Evolutionary conservation across 2,329 filamentous ascomycete genomes (phyloP), one percentile per base, ranked within the genome.

Genomic region (Phialocephala sp.): DNA sequence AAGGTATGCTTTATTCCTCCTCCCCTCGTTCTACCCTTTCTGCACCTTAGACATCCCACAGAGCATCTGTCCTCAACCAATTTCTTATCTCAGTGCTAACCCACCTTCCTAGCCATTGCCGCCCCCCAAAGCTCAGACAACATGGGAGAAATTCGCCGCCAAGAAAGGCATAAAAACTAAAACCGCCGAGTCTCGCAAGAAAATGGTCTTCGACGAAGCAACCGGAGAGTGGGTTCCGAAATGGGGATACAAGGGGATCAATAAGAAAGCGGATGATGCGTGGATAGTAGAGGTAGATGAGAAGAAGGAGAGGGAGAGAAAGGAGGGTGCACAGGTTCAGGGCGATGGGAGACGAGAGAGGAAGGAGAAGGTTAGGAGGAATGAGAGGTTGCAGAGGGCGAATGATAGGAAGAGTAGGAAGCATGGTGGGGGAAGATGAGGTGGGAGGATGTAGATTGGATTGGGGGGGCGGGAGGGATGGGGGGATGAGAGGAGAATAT

Each of bases 161-260:
- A 97, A 97, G 87, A 97, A 97, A 85, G 95, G 95, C 63, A 98
- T 99, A 81, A 92, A 91, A 82, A 88, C 89, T 80, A 97, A 94
- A 86, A 91, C 87, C 71, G 87, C 91, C 71, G 93, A 95, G 77
- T 85, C 89, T 79, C 85, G 88, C 68, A 85, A 87, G 78, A 91
- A 97, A 81, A 81, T 94, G 73, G 88, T 90, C 64, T 98, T 90
- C 78, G 93, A 98, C 79, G 92, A 97, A 79, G 88, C 85, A 66
- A 91, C 83, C 37, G 91, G 92, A 71, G 91, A 95, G 77, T 98
- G 93, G 93, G 91, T 93, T 76, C 90, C 92, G 69, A 94, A 93
- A 80, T 99, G 94, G 93, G 95, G 95, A 0, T 97, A 95, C 82
- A 91, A 94, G 82, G 94, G 91, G 67, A 89, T 91, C 78, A 95